Conservation (phyloP, 2,329 filamentous ascomycete genomes). For the Beauveria scarabaeidicola region DNA sequence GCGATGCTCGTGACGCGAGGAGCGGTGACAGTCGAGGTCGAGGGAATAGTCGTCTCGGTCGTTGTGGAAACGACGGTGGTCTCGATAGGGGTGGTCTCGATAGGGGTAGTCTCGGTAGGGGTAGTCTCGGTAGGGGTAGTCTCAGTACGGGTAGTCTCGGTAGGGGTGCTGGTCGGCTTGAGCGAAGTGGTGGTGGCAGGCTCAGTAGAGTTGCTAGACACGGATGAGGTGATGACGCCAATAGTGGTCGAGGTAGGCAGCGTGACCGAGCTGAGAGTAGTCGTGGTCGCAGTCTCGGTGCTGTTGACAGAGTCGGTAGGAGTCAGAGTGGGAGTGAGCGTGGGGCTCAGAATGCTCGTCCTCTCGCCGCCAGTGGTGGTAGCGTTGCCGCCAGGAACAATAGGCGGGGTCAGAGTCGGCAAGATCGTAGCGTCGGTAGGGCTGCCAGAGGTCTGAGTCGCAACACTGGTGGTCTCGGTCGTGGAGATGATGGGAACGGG, state of each 20-base stretch:
- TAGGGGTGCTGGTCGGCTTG: not conserved
- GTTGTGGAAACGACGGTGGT: not conserved
- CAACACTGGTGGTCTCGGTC: not conserved
- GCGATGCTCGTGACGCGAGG: slow-evolving; percentile 31
- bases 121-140: not conserved
- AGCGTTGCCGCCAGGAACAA: slow-evolving; percentile 1
- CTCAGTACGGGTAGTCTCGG: not conserved
- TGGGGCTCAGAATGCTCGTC: slow-evolving; percentile 2
- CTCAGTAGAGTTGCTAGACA: not conserved
- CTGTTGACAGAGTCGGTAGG: not conserved
- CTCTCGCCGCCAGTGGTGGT: slow-evolving; percentile 9
- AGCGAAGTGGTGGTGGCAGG: not conserved
- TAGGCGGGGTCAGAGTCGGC: slow-evolving; percentile 3
- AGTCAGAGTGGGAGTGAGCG: not conserved
- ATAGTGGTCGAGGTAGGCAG: not conserved
- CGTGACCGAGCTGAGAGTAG: not conserved
- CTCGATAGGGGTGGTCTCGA: not conserved
- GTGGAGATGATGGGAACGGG: not conserved
- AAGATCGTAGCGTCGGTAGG: slow-evolving; percentile 12
- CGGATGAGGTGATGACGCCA: slow-evolving; percentile 10
- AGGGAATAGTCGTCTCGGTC: slow-evolving; percentile 11
- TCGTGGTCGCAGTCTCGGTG: not conserved
- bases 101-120: not conserved
- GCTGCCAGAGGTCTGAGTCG: slow-evolving; percentile 6
- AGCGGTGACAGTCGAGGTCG: not conserved